Percentiles rank a stretch among this genome's conserved stretches.
Conservation (phyloP, 2,329 filamentous ascomycete species). For the Cladobotryum protrusum region DNA sequence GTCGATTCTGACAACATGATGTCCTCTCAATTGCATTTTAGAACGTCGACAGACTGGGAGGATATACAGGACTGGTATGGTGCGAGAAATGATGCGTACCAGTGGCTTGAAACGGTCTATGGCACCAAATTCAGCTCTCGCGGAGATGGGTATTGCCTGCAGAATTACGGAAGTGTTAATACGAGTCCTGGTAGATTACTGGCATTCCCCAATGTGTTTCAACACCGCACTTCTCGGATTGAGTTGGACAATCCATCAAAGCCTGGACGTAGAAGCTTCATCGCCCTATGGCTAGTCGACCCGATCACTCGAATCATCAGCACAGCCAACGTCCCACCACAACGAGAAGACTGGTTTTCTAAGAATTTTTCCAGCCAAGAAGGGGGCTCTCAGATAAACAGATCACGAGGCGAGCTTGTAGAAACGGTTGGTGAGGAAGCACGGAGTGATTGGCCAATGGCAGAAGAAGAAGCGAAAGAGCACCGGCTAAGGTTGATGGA, state of each 20-base stretch:
- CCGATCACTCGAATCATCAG: not conserved
- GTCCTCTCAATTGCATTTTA: not conserved
- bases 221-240: slow-evolving; percentile 31
- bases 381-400: not conserved
- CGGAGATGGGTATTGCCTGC: not conserved
- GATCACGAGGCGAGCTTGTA: not conserved
- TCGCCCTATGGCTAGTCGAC: slow-evolving; percentile 42
- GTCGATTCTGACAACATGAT: not conserved
- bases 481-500: slow-evolving; percentile 1
- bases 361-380: no score
- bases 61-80: not conserved
- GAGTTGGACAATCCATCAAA: slow-evolving; percentile 37
- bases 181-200: slow-evolving; percentile 18
- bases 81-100: not conserved
- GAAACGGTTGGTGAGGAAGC: not conserved
- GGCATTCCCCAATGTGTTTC: slow-evolving; percentile 9
- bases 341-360: not conserved
- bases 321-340: not conserved
- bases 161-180: slow-evolving; percentile 17
- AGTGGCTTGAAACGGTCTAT: slow-evolving; percentile 5
- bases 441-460: not conserved
- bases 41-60: not conserved
- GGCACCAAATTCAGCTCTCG: slow-evolving; percentile 7
- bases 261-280: slow-evolving; percentile 45
- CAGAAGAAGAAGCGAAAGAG: slow-evolving; percentile 1